Evolutionary conservation across 441 rosid genomes (phyloP), one percentile per base, ranked within the genome.

Genomic region (Croton laevigatus): DNA sequence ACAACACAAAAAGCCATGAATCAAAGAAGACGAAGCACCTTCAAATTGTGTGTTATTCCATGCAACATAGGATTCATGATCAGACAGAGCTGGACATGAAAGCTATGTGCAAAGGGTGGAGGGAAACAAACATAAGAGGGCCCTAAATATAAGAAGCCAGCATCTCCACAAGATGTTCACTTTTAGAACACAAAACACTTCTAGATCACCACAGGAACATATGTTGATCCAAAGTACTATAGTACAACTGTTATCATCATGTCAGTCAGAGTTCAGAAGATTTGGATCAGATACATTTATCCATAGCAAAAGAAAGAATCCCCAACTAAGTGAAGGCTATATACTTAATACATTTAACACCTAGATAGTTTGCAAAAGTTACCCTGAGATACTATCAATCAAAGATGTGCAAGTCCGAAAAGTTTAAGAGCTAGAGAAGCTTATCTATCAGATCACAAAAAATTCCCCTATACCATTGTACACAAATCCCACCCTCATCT

Each of bases 1-100:
- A 54, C 64, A 73, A 20, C 37, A 34, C 23, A 58, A 42, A 62
- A 48, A n/a, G 42, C 9, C 27, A 55, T 17, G 53, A 61, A 32
- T 70, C 2, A 45, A 17, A 45, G 27, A 32, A 69, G 17, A 11
- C 8, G 44, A n/a, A 22, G 34, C 63, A 64, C 57, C 36, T 53
- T 40, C 14, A 19, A 10, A 27, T 19, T 59, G n/a, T 20, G n/a
- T 20, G 36, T 37, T 71, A 66, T 42, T 40, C 23, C 12, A 53
- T 42, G 34, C 59, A 66, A 45, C 9, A 61, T 22, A 13, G 44
- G 61, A 8, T 19, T 19, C 44, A 40, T 6, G 44, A 40, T 40
- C 17, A 34, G 32, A 13, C 36, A 59, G 36, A 69, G 40, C 54
- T 53, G 34, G 12, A 59, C 19, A 59, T 49, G 27, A 45, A 37